A percentile compares a stretch with the other conserved stretches of the same genome.
These are phyloP conservation scores for Calonectria ilicicola DNA, from an alignment of 2,329 filamentous ascomycete species.

Conservation along the genomic window DNA sequence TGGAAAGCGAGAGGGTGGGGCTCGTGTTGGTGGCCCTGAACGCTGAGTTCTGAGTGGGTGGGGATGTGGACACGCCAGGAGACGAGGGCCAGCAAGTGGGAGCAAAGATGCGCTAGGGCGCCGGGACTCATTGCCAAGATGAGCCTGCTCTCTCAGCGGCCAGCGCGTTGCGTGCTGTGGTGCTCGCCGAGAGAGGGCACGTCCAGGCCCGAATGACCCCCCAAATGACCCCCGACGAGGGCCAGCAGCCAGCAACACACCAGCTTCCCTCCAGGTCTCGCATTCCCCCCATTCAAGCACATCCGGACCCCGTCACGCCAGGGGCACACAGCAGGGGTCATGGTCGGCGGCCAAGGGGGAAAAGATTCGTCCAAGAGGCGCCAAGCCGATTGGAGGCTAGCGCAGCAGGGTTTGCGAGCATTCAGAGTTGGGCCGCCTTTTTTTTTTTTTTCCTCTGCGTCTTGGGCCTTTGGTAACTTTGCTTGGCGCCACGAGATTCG, in stretches of 20 bases:
- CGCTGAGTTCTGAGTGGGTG: constrained; percentile 23
- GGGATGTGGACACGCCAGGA: constrained; percentile 24
- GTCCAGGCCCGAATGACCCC: not conserved
- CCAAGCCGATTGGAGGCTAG: not conserved
- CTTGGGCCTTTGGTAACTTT: constrained; percentile 1
- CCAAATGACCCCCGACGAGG: not conserved
- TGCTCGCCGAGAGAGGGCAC: not conserved
- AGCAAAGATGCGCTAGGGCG: not conserved
- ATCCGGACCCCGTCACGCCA: constrained; percentile 9
- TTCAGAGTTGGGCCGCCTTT: constrained; percentile 11
- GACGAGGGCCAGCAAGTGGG: constrained; percentile 23
- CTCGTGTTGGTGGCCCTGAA: constrained; percentile 12
- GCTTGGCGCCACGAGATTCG: not conserved
- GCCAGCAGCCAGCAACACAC: not conserved
- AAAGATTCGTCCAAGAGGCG: not conserved
- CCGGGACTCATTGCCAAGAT: not conserved
- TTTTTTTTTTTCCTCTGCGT: not conserved
- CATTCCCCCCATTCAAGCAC: not conserved
- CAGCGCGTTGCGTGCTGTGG: not conserved
- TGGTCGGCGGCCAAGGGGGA: constrained; percentile 1
- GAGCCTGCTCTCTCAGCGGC: not conserved
- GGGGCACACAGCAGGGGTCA: not conserved
- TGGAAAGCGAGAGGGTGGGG: constrained; percentile 4
- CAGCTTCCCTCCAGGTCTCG: not conserved
- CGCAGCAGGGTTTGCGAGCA: constrained; percentile 7